Base-by-base conservation (phyloP, 352 stramenopile species). In the Phytophthora aleatoria region DNA sequence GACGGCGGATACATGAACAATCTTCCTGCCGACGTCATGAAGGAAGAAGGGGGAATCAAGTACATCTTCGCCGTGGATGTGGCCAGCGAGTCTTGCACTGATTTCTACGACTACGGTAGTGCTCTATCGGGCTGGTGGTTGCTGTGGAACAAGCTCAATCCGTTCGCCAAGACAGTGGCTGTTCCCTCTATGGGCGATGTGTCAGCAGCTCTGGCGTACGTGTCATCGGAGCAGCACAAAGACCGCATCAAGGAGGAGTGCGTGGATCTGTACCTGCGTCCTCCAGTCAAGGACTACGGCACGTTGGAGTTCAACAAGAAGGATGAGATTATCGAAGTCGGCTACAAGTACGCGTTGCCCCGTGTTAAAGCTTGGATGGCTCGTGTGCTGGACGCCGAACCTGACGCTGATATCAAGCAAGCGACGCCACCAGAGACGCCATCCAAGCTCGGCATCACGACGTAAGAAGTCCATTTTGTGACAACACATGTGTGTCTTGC, bases 1-100 rank as follows among this genome's bases (percentile, higher is more conserved):
- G 94, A 98, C 39, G 94, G 94, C 16, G 92, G 91, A 0, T 98
- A 98, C 69, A 94, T 97, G 73, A 98, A 98, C 75, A 98, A 98
- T 57, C 68, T 98, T 10, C 92, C 94, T 3, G 92, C 87, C 1
- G 91, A 98, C 64, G 82, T 98, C 31, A 97, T 98, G 80, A 89
- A 92, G 55, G 85, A 95, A 38, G 83, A 97, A 64, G 81, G 86
- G 4, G 89, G 89, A 7, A 93, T 97, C 54, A 90, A 93, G 57
- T 94, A 92, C 51, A 90, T 97, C 42, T 77, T 98, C 27, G 92
- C 90, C 3, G 89, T 97, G 2, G 90, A 97, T 71, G 91, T 98
- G 11, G 88, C 87, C 27, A 93, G 87, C 36, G 87, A 96, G 33
- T 77, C 81, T 2, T 74, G 83, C 2, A 87, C 79, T 0, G 78